Evolutionary conservation across 345 rosid genomes (phyloP), one percentile per base, ranked within the genome.

Genomic region (Citrus maxima): DNA sequence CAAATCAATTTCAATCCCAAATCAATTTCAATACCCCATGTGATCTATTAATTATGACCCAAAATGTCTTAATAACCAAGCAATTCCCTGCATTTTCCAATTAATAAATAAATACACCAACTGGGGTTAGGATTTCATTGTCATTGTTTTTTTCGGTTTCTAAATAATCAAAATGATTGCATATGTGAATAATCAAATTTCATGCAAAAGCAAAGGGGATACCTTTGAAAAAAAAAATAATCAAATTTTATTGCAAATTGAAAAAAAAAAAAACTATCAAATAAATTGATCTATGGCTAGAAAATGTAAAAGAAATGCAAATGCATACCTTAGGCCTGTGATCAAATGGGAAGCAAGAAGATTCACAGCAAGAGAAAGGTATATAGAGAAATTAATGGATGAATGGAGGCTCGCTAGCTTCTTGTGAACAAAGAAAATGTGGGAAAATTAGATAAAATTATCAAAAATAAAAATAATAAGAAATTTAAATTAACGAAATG

Each of bases 1-100:
- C 64, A 22, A 9, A 82, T 32, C 60, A 28, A 70, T 49, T 5
- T 78, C 75, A 78, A 65, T n/a, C 19, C 55, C 42, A 21, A 8
- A 82, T 32, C 60, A 28, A 65, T 49, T 2, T 80, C 75, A 78
- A 66, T 18, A 24, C 55, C 46, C 42, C 86, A 83, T 74, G 59
- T 75, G 51, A 58, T 21, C 4, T 35, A 18, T 40, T 27, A 70
- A 18, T 40, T 27, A 70, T 13, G 30, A 7, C 34, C 59, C 21
- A 21, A 28, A 56, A 54, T 54, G 58, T 54, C 22, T 16, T 18
- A 32, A 24, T 13, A 28, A 32, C 25, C 28, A 27, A 61, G 34
- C 12, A 54, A 61, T 67, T 19, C 75, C 62, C 85, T 83, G 82
- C 78, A 72, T n/a, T 27, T 55, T 10, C n/a, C 12, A 62, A 65